phyloP scores from a whole-genome alignment of 140 eudicot species.

The Artemisia princeps region DNA sequence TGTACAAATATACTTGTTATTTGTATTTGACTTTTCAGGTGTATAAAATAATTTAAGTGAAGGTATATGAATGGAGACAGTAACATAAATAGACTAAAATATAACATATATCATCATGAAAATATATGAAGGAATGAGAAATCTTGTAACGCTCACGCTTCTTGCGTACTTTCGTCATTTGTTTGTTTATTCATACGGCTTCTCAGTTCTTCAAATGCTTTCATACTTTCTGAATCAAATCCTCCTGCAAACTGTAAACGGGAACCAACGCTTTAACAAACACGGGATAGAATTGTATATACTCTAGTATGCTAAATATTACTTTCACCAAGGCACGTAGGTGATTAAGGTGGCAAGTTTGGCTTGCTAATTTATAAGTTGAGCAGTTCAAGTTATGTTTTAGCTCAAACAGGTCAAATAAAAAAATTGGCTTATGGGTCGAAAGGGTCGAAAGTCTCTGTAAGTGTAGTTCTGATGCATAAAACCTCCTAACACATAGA shows the following conservation, averaged over 20 bases:
- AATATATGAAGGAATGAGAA: slow-evolving; percentile 19
- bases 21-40: slow-evolving; percentile 19
- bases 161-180: slow-evolving; percentile 34
- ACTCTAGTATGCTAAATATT: background rate
- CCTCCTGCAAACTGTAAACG: slow-evolving; percentile 94
- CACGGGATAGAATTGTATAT: background rate
- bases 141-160: slow-evolving; percentile 32
- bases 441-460: background rate
- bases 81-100: slow-evolving; percentile 23
- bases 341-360: background rate
- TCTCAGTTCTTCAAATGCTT: slow-evolving; percentile 90
- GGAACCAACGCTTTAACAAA: background rate
- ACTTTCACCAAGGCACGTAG: background rate
- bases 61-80: slow-evolving; percentile 11
- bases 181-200: slow-evolving; percentile 58
- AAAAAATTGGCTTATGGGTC: background rate
- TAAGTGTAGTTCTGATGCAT: background rate
- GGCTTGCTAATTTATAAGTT: background rate
- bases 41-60: slow-evolving; percentile 26
- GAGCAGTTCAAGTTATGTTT: background rate
- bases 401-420: slow-evolving; percentile 2
- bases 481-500: background rate
- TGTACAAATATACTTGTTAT: slow-evolving; percentile 10
- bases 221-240: slow-evolving; percentile 96
- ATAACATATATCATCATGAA: slow-evolving; percentile 17